phyloP scores from a whole-genome alignment of 2,329 filamentous ascomycete genomes.

The Triangularia verruculosa region DNA sequence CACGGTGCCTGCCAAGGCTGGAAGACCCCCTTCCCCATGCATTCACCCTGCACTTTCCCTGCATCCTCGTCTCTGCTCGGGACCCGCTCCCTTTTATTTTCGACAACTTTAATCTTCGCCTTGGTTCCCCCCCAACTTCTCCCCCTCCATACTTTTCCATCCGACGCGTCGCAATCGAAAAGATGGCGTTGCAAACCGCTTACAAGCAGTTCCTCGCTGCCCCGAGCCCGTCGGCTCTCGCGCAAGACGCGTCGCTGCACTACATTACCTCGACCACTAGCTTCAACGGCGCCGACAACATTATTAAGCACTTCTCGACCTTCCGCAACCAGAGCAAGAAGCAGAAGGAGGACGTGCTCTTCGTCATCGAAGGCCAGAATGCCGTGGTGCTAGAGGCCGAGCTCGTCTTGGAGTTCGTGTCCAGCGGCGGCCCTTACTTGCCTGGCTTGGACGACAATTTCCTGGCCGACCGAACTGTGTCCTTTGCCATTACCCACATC shows the following conservation, averaged over 20 bases:
- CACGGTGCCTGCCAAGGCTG: slow-evolving; percentile 16
- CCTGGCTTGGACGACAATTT: slow-evolving; percentile 94
- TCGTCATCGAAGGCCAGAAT: slow-evolving; percentile 67
- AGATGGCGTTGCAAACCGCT: slow-evolving; percentile 49
- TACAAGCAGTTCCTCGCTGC: slow-evolving; percentile 73
- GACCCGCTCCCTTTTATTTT: slow-evolving; percentile 10
- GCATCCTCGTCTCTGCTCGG: slow-evolving; percentile 8
- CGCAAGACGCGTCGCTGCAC: slow-evolving; percentile 67
- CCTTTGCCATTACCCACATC: slow-evolving; percentile 79
- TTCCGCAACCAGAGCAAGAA: slow-evolving; percentile 75
- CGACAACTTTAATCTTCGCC: background rate
- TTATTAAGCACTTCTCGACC: slow-evolving; percentile 76
- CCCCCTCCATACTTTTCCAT: background rate
- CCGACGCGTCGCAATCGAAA: background rate
- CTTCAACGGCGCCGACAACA: slow-evolving; percentile 66
- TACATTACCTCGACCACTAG: slow-evolving; percentile 87
- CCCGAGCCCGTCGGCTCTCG: slow-evolving; percentile 61
- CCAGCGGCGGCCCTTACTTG: slow-evolving; percentile 79
- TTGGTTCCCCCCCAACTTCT: background rate
- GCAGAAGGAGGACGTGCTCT: slow-evolving; percentile 75
- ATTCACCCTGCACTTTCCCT: slow-evolving; percentile 21
- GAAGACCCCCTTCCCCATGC: slow-evolving; percentile 22
- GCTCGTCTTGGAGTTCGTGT: slow-evolving; percentile 77
- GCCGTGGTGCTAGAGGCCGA: slow-evolving; percentile 75
- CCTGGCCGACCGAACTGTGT: slow-evolving; percentile 74